Percentiles rank a stretch among this genome's conserved stretches.
Conservation (phyloP, 768 basidiomycete genomes). For the Termitomyces sp. region DNA sequence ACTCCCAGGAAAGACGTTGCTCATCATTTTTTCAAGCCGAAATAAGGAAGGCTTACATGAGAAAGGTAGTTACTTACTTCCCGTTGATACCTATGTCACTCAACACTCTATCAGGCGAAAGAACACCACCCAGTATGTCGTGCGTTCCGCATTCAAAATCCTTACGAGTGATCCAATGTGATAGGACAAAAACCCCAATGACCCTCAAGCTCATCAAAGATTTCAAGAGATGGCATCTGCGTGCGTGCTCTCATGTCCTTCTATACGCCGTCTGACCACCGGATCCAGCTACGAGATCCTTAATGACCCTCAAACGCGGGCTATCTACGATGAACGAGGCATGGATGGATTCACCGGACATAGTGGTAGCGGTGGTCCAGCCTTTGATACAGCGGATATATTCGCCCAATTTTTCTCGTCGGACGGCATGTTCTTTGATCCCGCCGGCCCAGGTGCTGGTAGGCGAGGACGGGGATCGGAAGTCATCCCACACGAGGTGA, state of each 20-base stretch:
- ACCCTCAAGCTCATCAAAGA: conserved; percentile 74
- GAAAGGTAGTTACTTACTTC: conserved; percentile 55
- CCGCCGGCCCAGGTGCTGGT: conserved; percentile 42
- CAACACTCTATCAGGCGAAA: conserved; percentile 54
- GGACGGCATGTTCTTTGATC: conserved; percentile 55
- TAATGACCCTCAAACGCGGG: conserved; percentile 61
- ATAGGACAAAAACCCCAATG: conserved; percentile 89
- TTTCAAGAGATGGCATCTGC: conserved; percentile 91
- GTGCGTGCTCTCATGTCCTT: conserved; percentile 37
- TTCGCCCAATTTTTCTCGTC: conserved; percentile 71
- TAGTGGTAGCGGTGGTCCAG: conserved; percentile 34
- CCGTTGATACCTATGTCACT: conserved; percentile 11
- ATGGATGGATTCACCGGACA: conserved; percentile 59
- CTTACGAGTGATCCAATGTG: neutral
- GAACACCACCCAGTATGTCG: conserved; percentile 73
- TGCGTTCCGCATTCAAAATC: neutral
- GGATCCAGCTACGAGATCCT: conserved; percentile 73
- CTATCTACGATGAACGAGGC: conserved; percentile 69
- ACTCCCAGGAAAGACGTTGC: conserved; percentile 9
- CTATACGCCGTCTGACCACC: conserved; percentile 3
- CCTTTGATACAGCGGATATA: conserved; percentile 60
- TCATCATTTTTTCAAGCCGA: conserved; percentile 47
- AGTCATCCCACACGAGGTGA: conserved; percentile 75
- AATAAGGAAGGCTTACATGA: conserved; percentile 92
- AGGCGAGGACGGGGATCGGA: conserved; percentile 61